Percentiles rank a stretch among this genome's conserved stretches.
Evolutionary conservation across 441 rosid genomes (phyloP).

Genomic region (Melastoma candidum): DNA sequence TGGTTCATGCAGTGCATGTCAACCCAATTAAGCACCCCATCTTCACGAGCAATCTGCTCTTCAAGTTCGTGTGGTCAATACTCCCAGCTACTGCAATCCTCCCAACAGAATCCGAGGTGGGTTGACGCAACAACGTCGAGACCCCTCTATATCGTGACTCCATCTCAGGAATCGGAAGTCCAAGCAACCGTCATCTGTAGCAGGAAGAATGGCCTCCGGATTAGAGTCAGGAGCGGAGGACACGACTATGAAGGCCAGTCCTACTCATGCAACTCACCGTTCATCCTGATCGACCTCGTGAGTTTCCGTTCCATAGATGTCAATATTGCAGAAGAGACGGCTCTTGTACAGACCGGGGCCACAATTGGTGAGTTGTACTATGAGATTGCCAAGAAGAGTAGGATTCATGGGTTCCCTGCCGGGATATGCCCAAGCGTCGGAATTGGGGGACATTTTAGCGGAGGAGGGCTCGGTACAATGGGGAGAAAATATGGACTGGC

Average conservation of each 20-base stretch:
- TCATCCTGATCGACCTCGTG: slow-evolving; percentile 46
- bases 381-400: slow-evolving; percentile 35
- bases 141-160: slow-evolving; percentile 31
- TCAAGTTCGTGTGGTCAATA: slow-evolving; percentile 24
- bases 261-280: slow-evolving; percentile 31
- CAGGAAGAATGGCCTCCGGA: slow-evolving; percentile 22
- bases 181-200: slow-evolving; percentile 44
- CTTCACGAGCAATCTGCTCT: slow-evolving; percentile 29
- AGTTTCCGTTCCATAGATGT: slow-evolving; percentile 28
- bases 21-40: slow-evolving; percentile 17
- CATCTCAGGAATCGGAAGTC: slow-evolving; percentile 36
- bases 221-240: slow-evolving; percentile 62
- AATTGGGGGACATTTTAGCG: slow-evolving; percentile 60
- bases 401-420: slow-evolving; percentile 46
- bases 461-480: slow-evolving; percentile 58
- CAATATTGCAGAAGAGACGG: slow-evolving; percentile 21
- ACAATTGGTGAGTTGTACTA: slow-evolving; percentile 49
- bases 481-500: slow-evolving; percentile 47
- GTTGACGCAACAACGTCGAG: slow-evolving; percentile 21
- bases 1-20: slow-evolving; percentile 38
- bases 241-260: slow-evolving; percentile 68
- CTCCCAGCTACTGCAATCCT: slow-evolving; percentile 25
- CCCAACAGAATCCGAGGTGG: slow-evolving; percentile 38
- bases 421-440: slow-evolving; percentile 64
- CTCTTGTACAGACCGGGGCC: slow-evolving; percentile 53